These are phyloP conservation scores for Pseudogymnoascus sp. DNA, from an alignment of 2,329 filamentous ascomycete genomes.

Conservation along the genomic window DNA sequence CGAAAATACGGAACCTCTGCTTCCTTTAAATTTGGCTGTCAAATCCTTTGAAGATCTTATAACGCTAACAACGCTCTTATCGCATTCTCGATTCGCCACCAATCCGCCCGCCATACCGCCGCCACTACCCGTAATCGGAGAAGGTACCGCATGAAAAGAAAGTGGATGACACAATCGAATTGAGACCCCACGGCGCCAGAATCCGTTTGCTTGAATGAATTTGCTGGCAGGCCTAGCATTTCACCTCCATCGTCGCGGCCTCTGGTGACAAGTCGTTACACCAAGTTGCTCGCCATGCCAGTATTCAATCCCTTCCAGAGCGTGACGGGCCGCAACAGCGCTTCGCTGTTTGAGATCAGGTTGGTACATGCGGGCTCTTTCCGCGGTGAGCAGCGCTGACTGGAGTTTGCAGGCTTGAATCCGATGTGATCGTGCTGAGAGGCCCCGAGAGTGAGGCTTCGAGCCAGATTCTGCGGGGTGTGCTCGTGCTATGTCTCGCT, in stretches of 20 bases:
- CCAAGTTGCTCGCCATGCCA: constrained; percentile 20
- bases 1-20: no score
- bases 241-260: not conserved
- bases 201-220: constrained; percentile 1
- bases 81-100: not conserved
- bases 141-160: constrained; percentile 3
- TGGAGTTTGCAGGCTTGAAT: constrained; percentile 52
- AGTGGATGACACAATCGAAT: constrained; percentile 6
- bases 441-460: constrained; percentile 68
- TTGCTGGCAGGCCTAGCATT: not conserved
- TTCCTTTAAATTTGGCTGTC: not conserved
- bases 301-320: constrained; percentile 27
- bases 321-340: constrained; percentile 26
- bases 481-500: constrained; percentile 64
- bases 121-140: constrained; percentile 6
- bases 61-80: not conserved
- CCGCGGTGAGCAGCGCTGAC: constrained; percentile 11
- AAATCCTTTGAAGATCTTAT: not conserved
- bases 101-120: not conserved
- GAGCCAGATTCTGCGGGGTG: constrained; percentile 66
- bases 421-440: constrained; percentile 71
- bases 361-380: constrained; percentile 14
- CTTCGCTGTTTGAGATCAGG: constrained; percentile 31
- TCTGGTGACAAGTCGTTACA: not conserved
- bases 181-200: not conserved